Conservation (phyloP, 495 filamentous ascomycete genomes). For the Articulospora tetracladia region DNA sequence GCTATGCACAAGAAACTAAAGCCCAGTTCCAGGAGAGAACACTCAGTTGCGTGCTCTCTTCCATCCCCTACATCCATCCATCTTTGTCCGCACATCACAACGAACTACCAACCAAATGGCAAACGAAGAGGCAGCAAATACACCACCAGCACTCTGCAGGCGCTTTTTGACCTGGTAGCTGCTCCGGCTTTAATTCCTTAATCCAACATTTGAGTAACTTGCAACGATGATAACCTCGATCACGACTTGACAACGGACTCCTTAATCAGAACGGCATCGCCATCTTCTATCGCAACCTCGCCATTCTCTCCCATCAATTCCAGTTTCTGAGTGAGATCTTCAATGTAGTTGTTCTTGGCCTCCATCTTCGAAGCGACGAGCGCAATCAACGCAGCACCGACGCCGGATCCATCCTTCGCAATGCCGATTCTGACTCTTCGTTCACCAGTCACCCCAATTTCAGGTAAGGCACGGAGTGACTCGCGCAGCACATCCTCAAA, state of each 20-base stretch:
- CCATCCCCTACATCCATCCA: too few relatives aligned
- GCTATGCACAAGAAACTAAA: too few relatives aligned
- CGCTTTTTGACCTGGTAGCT: too few relatives aligned
- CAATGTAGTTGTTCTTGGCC: conserved; percentile 9
- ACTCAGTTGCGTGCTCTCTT: too few relatives aligned
- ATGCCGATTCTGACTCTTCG: conserved; percentile 84
- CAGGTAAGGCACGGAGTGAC: conserved; percentile 63
- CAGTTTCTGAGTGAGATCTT: background rate
- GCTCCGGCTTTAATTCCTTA: too few relatives aligned
- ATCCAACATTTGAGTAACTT: too few relatives aligned
- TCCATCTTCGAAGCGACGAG: conserved; percentile 54
- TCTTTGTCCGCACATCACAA: too few relatives aligned
- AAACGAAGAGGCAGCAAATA: too few relatives aligned
- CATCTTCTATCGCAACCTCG: background rate
- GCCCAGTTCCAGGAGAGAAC: too few relatives aligned
- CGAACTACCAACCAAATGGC: too few relatives aligned
- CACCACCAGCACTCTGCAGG: too few relatives aligned
- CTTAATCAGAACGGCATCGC: background rate
- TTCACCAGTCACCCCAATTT: conserved; percentile 69
- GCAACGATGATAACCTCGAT: background rate
- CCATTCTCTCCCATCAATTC: background rate
- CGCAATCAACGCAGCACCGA: conserved; percentile 88
- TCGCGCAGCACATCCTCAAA: conserved; percentile 79
- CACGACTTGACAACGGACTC: background rate
- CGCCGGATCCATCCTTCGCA: conserved; percentile 89